Conservation (phyloP, 495 filamentous ascomycete species). For the Podospora fimiseda region DNA sequence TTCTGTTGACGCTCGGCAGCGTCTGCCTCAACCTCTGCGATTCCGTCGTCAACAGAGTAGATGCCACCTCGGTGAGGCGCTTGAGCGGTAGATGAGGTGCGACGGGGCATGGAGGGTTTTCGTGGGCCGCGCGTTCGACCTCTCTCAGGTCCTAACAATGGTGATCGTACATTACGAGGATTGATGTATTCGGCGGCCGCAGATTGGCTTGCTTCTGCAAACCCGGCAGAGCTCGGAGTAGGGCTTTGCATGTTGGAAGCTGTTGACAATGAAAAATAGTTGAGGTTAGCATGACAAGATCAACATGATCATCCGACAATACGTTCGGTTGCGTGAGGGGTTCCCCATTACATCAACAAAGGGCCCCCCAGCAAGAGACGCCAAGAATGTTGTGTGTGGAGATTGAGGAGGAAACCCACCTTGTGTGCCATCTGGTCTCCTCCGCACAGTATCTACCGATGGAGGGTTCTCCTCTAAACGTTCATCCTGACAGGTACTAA, state of each 20-base stretch:
- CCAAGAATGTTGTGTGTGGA: slow-evolving; percentile 1
- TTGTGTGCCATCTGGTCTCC: slow-evolving; percentile 37
- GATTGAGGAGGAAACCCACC: not conserved
- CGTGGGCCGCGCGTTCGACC: slow-evolving; percentile 49
- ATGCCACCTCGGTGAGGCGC: slow-evolving; percentile 74
- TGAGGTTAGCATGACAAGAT: not conserved
- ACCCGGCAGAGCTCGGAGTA: slow-evolving; percentile 14
- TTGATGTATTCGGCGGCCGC: slow-evolving; percentile 27
- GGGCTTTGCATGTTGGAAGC: slow-evolving; percentile 29
- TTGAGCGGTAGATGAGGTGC: slow-evolving; percentile 65
- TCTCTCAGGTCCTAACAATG: slow-evolving; percentile 52
- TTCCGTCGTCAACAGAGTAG: slow-evolving; percentile 91
- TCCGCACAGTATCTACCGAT: slow-evolving; percentile 44
- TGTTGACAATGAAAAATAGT: slow-evolving; percentile 1
- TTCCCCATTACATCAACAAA: slow-evolving; percentile 2
- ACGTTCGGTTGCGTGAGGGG: slow-evolving; percentile 1
- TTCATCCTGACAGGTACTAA: slow-evolving; percentile 29
- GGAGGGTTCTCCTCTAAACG: slow-evolving; percentile 35
- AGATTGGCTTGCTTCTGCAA: slow-evolving; percentile 26
- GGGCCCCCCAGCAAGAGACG: not conserved
- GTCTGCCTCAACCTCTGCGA: slow-evolving; percentile 70
- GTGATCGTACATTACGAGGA: slow-evolving; percentile 37
- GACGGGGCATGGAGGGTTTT: slow-evolving; percentile 64
- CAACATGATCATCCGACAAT: not conserved
- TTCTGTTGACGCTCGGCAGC: slow-evolving; percentile 32